Base-by-base conservation (phyloP, 345 rosid species). In the Populus nigra region DNA sequence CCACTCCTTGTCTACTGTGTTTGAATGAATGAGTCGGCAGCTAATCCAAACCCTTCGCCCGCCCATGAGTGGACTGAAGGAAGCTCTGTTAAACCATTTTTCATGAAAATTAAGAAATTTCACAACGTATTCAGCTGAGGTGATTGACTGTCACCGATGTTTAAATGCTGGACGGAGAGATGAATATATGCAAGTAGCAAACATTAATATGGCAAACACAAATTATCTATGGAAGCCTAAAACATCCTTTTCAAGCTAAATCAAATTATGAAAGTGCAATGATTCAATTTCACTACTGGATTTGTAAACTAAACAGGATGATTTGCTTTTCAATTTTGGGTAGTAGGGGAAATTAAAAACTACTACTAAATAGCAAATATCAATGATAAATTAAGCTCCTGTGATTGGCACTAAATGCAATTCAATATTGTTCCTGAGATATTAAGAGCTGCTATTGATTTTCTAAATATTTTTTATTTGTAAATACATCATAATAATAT, bases 21-120 rank as follows among this genome's bases (percentile, higher is more conserved):
- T 82, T 83, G 87, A 84, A 79, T 84, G 87, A 86, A 86, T 86
- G 88, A 86, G 85, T 77, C 88, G 82, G 88, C 87, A 86, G 85
- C 77, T 86, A 86, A 82, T 82, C 59, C 87, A 79, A 77, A 84
- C 78, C 85, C 84, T 79, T 68, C 50, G 33, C 77, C 45, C 35
- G 8, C 71, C 88, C 77, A 75, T 84, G 88, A 82, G 87, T 86
- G 88, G 88, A 77, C 88, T 77, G 85, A 82, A 86, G 85, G 65
- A 80, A 86, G 88, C 88, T 86, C 88, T 41, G 81, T 84, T 79
- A 38, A n/a, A 62, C 77, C 55, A 72, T 68, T 50, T 39, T 31
- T 35, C 73, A 73, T 27, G 3, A 49, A 53, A 4, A 33, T 4
- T 33, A 36, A 6, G 23, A 53, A 20, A 53, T 53, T 12, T 18